Evolutionary conservation across 768 basidiomycete species (phyloP), one percentile per base, ranked within the genome.

Genomic region (Mycena capillaripes): DNA sequence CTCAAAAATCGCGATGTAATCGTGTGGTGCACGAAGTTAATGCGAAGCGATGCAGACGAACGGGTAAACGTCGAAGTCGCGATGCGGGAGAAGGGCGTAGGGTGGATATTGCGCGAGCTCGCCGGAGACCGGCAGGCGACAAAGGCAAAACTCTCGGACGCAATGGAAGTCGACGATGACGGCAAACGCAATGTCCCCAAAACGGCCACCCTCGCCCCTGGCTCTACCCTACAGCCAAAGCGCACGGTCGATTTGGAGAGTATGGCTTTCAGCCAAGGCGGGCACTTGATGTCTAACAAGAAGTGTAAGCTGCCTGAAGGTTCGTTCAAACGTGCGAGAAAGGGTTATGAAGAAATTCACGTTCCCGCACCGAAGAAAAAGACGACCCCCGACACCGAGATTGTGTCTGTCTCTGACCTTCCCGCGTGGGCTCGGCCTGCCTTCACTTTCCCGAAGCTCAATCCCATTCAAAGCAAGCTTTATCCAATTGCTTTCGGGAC

Each of bases 261-360:
- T 70, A 94, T 99, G 93, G 93, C 95, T n/a, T 99, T 99, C 83
- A 91, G 91, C 55, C 97, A 98, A 77, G 98, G 97, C 27, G 97
- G 95, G 0, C 97, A 98, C 71, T 84, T 98, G 71, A 99, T 99
- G 97, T 95, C 95, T 19, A 98, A 99, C 86, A 98, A 98, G 84
- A 98, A 98, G 84, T 95, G 94, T 84, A 98, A 97, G 80, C 91
- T 99, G 4, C 98, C 98, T 0, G 96, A 98, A 46, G 98, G 98
- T 5, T 98, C 97, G 19, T 97, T 98, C 89, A 99, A 99, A 84
- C 93, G 97, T 55, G 89, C 95, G 21, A 92, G 93, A 83, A 99
- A 99, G 81, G 97, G 98, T 1, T 98, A 95, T 80, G 98, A 99
- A 80, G 98, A 99, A 81, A 97, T 99, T 36, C 97, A 98, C 73